Conservation (phyloP, 177 flowering plant species). For the Vitis hybrid region DNA sequence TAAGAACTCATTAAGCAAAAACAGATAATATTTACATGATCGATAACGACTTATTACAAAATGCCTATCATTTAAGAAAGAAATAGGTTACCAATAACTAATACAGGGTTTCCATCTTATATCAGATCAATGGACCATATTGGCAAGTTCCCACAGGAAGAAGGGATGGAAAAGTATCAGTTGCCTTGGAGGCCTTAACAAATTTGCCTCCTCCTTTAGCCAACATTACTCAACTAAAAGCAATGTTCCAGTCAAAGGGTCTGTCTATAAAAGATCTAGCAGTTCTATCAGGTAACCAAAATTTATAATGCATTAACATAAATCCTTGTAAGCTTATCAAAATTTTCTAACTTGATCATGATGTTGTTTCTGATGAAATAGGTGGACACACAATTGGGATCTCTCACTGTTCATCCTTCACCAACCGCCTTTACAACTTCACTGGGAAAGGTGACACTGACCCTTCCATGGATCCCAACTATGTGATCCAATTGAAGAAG, state of each 20-base stretch:
- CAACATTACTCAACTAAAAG: constrained; percentile 32
- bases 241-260: constrained; percentile 28
- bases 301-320: neutral
- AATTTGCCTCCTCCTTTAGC: constrained; percentile 32
- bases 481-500: constrained; percentile 18
- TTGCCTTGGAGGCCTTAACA: constrained; percentile 22
- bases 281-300: constrained; percentile 41
- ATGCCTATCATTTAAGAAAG: too few species aligned
- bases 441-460: constrained; percentile 7
- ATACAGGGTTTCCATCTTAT: neutral
- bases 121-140: constrained; percentile 34
- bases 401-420: constrained; percentile 21
- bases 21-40: fast-evolving
- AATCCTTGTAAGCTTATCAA: neutral
- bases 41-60: too few species aligned
- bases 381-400: constrained; percentile 26
- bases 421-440: constrained; percentile 23
- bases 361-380: neutral
- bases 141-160: constrained; percentile 46
- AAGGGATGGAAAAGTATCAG: constrained; percentile 47
- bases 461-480: constrained; percentile 22
- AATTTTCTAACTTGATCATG: neutral
- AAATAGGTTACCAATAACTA: too few species aligned
- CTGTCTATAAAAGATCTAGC: constrained; percentile 36
- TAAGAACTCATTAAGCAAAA: too few species aligned